Percentiles rank a stretch among this genome's conserved stretches.
Evolutionary conservation across 108 stramenopile genomes (phyloP).

Genomic region (Discostella stelligeroides): DNA sequence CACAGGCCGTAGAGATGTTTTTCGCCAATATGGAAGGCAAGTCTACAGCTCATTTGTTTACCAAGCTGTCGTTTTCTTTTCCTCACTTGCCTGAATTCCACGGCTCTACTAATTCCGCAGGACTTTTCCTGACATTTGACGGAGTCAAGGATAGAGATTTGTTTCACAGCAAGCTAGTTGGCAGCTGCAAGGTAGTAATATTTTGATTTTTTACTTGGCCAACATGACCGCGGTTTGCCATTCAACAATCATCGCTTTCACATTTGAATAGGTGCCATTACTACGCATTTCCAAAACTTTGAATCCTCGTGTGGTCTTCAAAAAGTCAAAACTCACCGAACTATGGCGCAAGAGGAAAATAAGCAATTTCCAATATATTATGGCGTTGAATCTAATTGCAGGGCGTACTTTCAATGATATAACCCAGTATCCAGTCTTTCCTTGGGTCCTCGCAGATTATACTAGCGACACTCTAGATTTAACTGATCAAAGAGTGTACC

Average conservation of each 20-base stretch:
- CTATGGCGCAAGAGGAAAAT: constrained; percentile 81
- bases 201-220: no score
- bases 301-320: constrained; percentile 77
- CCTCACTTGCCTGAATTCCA: neutral
- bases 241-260: no score
- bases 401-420: constrained; percentile 95
- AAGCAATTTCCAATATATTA: constrained; percentile 80
- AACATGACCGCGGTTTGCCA: constrained; percentile 1
- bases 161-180: constrained; percentile 79
- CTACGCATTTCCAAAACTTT: constrained; percentile 77
- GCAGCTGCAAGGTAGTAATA: constrained; percentile 83
- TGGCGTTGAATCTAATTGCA: constrained; percentile 92
- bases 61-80: neutral
- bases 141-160: constrained; percentile 75
- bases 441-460: constrained; percentile 96
- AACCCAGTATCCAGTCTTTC: constrained; percentile 96
- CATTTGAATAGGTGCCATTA: constrained; percentile 58
- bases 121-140: constrained; percentile 88
- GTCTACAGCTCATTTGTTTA: neutral
- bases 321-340: constrained; percentile 71
- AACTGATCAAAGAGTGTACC: constrained; percentile 73
- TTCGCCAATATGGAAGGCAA: constrained; percentile 74
- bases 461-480: constrained; percentile 76
- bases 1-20: constrained; percentile 92
- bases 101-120: constrained; percentile 24